Evolutionary conservation across 1,284 basidiomycete species (phyloP), one percentile per base, ranked within the genome.

Genomic region (Sporisorium graminicola): DNA sequence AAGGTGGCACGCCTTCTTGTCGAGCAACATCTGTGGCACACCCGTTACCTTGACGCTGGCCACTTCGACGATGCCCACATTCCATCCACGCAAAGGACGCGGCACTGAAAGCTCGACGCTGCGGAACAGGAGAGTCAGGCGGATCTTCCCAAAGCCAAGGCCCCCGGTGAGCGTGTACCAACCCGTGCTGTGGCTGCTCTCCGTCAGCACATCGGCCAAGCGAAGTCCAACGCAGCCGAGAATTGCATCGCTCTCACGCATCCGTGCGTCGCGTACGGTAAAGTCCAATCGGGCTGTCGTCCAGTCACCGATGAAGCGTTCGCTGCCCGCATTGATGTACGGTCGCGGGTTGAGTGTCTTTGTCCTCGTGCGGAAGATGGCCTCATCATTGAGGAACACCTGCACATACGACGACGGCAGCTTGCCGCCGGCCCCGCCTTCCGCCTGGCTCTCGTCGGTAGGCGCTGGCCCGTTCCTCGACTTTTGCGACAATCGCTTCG

Each of bases 381-480:
- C 68, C 51, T 82, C 80, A 60, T 84, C 82, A 58, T 84, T 82
- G 43, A 84, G 58, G 51, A 82, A 58, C 20, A 82, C 80, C 40
- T 84, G 81, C 4, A 80, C 79, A 52, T 84, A 84, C 3, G 80
- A 79, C 26, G 76, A 80, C 7, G 82, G 82, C 8, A 83, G 56
- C 65, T 75, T 75, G 50, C 68, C 69, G 5, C 56, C 66, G 13
- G 66, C 55, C 5, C 67, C 59, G 16, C 74, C 72, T 24, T 77
- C 80, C 13, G 74, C 74, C 14, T 71, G 70, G 50, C 55, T 66
- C 43, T 75, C 78, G 9, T 80, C 76, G 3, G 60, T 63, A 1
- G 68, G 63, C 20, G 70, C 65, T 18, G 55, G 24, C 3, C 46
- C 61, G 57, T 74, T 58, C 18, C 69, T 56, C 29, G 59, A 52